Evolutionary conservation across 345 rosid genomes (phyloP).

Genomic region (Camelina laxa): DNA sequence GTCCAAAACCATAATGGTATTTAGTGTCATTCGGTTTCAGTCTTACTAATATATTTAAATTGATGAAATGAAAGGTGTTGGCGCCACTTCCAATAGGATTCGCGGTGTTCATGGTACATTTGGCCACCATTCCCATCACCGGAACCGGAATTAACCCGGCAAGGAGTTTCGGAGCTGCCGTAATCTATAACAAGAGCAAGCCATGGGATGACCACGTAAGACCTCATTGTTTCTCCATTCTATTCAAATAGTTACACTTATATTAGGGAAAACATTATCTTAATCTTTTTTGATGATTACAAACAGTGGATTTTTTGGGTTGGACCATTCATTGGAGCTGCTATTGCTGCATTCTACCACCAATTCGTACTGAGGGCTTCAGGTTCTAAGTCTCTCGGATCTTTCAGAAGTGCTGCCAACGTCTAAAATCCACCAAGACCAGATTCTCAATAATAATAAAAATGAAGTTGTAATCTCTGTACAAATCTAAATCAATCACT

Average conservation of each 20-base stretch:
- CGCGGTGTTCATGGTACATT: constrained; percentile 96
- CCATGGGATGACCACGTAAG: constrained; percentile 95
- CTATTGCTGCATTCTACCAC: constrained; percentile 67
- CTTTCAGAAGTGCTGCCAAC: constrained; percentile 61
- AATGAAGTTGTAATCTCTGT: constrained; percentile 35
- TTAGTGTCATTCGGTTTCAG: neutral
- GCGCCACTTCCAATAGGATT: constrained; percentile 97
- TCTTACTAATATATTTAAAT: neutral
- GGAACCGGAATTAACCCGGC: constrained; percentile 99
- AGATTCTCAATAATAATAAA: constrained; percentile 20
- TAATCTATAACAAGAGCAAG: constrained; percentile 71
- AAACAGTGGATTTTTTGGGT: constrained; percentile 79
- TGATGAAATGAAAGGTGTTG: constrained; percentile 63
- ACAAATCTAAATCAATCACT: constrained; percentile 35
- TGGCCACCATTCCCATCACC: constrained; percentile 89
- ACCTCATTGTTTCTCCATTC: neutral
- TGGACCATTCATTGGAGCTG: constrained; percentile 76
- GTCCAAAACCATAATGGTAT: neutral
- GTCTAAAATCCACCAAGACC: constrained; percentile 36
- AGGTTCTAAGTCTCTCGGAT: constrained; percentile 57
- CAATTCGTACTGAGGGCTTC: constrained; percentile 60
- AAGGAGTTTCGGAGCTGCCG: constrained; percentile 96
- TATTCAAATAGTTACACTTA: neutral
- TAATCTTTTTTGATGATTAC: neutral
- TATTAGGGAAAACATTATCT: neutral